Evolutionary conservation across 768 basidiomycete species (phyloP).

Genomic region (Heimioporus sp.): DNA sequence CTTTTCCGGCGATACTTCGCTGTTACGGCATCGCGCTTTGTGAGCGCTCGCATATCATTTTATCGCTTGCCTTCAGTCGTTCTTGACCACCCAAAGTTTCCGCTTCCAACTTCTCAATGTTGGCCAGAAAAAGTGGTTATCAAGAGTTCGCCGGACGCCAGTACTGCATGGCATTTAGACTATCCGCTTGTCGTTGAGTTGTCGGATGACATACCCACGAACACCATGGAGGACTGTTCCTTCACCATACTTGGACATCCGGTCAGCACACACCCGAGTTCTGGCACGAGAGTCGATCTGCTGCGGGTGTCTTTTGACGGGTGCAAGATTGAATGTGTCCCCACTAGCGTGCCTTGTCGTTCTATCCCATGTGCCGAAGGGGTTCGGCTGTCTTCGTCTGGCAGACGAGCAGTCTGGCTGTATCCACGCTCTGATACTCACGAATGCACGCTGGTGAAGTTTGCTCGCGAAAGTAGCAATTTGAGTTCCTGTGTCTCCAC

Average conservation of each 20-base stretch:
- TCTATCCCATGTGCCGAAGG: conserved; percentile 11
- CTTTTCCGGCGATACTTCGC: conserved; percentile 10
- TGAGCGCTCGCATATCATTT: conserved; percentile 9
- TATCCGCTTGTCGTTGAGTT: conserved; percentile 4
- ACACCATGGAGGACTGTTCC: neutral
- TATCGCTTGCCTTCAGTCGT: conserved; percentile 15
- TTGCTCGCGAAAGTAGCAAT: conserved; percentile 30
- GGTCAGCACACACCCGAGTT: neutral
- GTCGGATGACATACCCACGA: conserved; percentile 12
- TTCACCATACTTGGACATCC: conserved; percentile 16
- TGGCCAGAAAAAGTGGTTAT: conserved; percentile 15
- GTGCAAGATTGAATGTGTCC: neutral
- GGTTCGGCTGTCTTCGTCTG: conserved; percentile 16
- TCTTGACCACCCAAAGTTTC: conserved; percentile 2
- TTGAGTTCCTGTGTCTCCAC: conserved; percentile 16
- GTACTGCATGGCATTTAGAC: conserved; percentile 14
- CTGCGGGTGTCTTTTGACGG: conserved; percentile 15
- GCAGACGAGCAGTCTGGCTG: conserved; percentile 21
- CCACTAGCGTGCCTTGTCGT: conserved; percentile 5
- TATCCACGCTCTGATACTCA: conserved; percentile 23
- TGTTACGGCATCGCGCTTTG: conserved; percentile 1
- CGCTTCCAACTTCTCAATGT: neutral
- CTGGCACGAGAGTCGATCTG: conserved; percentile 1
- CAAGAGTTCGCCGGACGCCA: conserved; percentile 8
- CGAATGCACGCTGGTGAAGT: conserved; percentile 49